Percentiles rank a stretch among this genome's conserved stretches.
Conservation (phyloP, 306 rosid species). For the Hylodesmum podocarpum region DNA sequence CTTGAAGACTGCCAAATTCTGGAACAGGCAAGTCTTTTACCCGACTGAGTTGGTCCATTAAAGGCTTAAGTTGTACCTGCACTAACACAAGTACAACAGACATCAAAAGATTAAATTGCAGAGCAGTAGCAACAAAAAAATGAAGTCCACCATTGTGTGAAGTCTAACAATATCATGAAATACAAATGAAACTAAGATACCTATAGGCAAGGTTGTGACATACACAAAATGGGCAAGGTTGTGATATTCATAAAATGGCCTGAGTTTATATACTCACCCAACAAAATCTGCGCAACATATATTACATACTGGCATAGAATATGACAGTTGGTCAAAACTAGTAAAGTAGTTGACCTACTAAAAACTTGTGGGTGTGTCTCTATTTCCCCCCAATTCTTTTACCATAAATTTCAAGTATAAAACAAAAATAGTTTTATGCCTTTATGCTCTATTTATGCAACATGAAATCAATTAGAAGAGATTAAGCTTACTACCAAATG, state of each 20-base stretch:
- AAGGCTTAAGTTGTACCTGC: slow-evolving; percentile 91
- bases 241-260: background rate
- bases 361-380: background rate
- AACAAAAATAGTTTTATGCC: background rate
- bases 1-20: slow-evolving; percentile 87
- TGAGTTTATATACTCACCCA: background rate
- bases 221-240: background rate
- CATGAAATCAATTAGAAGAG: background rate
- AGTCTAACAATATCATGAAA: background rate
- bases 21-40: slow-evolving; percentile 93
- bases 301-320: background rate
- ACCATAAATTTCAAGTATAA: background rate
- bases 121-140: slow-evolving; percentile 29
- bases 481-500: background rate
- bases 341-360: background rate
- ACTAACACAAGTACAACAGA: slow-evolving; percentile 13
- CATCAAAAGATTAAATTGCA: slow-evolving; percentile 9
- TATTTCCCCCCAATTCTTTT: background rate
- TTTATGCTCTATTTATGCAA: background rate
- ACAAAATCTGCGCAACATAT: background rate
- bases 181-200: background rate
- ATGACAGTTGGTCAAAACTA: background rate
- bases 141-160: background rate
- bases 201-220: background rate
- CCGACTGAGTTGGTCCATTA: slow-evolving; percentile 78